Conservation (phyloP, 1,284 basidiomycete genomes). For the Cronartium ribicola region DNA sequence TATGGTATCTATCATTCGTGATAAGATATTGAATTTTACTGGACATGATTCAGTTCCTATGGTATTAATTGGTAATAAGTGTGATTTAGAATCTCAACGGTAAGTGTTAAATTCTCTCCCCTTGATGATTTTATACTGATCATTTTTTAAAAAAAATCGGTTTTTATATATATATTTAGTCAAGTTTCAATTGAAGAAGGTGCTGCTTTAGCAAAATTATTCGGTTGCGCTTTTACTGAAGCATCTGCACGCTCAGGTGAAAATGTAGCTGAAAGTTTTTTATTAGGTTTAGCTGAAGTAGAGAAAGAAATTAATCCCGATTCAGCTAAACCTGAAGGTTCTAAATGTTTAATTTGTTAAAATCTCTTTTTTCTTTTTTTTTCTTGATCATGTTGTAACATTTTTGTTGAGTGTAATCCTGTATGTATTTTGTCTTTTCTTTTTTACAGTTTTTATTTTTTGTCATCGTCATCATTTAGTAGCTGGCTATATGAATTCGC, state of each 20-base stretch:
- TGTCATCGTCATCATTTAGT: not conserved
- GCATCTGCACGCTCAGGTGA: slow-evolving; percentile 38
- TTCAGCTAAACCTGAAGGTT: slow-evolving; percentile 4
- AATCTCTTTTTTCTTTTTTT: not conserved
- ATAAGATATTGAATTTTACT: slow-evolving; percentile 36
- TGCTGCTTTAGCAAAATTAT: slow-evolving; percentile 22
- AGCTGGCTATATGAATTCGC: not conserved
- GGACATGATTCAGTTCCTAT: slow-evolving; percentile 33
- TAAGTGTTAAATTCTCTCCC: not conserved
- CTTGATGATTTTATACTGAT: too few relatives aligned
- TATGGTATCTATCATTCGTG: slow-evolving; percentile 40
- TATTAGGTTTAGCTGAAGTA: slow-evolving; percentile 29
- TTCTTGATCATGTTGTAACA: not conserved
- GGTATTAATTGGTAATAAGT: slow-evolving; percentile 37
- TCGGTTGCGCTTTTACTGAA: slow-evolving; percentile 29
- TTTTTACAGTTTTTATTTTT: not conserved
- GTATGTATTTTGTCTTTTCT: not conserved
- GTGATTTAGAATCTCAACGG: slow-evolving; percentile 36
- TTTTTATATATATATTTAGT: not conserved
- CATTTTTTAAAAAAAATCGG: too few relatives aligned
- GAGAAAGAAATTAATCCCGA: slow-evolving; percentile 40
- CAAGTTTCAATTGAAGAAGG: slow-evolving; percentile 36
- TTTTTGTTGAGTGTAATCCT: not conserved
- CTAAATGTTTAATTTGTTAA: slow-evolving; percentile 3
- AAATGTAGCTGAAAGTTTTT: slow-evolving; percentile 25